Evolutionary conservation across 176 grass and related monocot genomes (phyloP), one percentile per base, ranked within the genome.

Genomic region (Zea luxurians): DNA sequence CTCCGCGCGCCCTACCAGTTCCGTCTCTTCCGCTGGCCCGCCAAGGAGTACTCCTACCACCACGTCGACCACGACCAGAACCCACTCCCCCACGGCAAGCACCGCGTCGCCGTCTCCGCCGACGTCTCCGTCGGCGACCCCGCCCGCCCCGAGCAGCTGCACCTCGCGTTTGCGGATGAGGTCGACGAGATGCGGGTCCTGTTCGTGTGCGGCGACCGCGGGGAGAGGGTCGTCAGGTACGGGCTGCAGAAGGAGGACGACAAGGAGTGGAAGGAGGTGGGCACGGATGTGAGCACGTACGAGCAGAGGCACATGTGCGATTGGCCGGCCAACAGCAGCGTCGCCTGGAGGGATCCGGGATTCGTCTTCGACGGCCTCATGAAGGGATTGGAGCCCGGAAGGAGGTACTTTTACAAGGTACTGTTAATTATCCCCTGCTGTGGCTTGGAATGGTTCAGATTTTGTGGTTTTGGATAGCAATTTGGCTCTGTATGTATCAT

Each of bases 231-330:
- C 40, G 89, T 95, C 54, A 92, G 92, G 80, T 99, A 92, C 7
- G 90, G 92, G 18, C 12, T 85, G 58, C 75, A 66, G 27, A 48
- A 66, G 41, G 65, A 68, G 41, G 75, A 40, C 4, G 79, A 87
- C 75, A 64, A 48, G 86, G 47, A 5, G 1, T 84, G 91, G 73
- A 77, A 18, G 78, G 87, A 83, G 77, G 78, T 77, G 64, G 71
- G 4, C 5, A 92, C 92, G 73, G 88, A 84, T 71, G 92, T 85
- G 85, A 92, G 66, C 55, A 91, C 81, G 59, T 98, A 98, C 8
- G 96, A 95, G 84, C 83, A 83, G 87, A 89, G 76, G 65, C 87
- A 98, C 70, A 98, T 98, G 96, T 98, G 96, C 38, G 87, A 95
- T 48, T 48, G 13, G 48, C 92, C 89, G 64, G 96, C 90, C 21